phyloP scores from a whole-genome alignment of 2,329 filamentous ascomycete species.

The Chaetomiaceae sp. region DNA sequence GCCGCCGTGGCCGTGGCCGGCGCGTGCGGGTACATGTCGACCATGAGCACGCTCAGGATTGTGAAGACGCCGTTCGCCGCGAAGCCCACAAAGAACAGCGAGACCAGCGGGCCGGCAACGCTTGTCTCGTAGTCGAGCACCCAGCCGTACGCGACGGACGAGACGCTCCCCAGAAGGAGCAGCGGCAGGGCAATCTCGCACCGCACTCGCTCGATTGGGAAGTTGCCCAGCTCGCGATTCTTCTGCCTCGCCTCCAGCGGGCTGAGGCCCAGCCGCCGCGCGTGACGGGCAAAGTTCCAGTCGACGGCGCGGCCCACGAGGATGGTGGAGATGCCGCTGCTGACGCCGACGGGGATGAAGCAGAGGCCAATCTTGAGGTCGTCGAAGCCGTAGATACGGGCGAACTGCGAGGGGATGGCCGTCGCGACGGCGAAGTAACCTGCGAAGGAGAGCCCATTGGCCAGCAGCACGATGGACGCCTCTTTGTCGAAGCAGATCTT shows the following conservation, averaged over 20 bases:
- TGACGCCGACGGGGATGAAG: conserved; percentile 46
- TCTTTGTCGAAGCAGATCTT: conserved; percentile 68
- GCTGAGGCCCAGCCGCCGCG: conserved; percentile 37
- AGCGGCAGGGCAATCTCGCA: conserved; percentile 46
- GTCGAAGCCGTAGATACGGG: conserved; percentile 51
- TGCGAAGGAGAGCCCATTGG: conserved; percentile 41
- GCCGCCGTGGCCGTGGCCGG: conserved; percentile 50
- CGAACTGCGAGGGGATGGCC: conserved; percentile 39
- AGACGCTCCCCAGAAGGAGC: conserved; percentile 42
- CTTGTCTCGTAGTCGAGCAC: conserved; percentile 36
- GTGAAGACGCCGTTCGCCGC: conserved; percentile 51
- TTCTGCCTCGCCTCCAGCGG: conserved; percentile 48
- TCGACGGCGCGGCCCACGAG: conserved; percentile 54
- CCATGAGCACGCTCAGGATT: conserved; percentile 44
- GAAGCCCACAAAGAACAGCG: conserved; percentile 42
- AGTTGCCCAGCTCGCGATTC: conserved; percentile 35
- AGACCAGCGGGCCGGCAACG: conserved; percentile 41
- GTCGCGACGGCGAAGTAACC: conserved; percentile 45
- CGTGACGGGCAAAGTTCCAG: conserved; percentile 60
- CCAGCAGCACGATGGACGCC: conserved; percentile 48
- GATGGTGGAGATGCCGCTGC: conserved; percentile 41
- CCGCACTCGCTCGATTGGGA: conserved; percentile 47
- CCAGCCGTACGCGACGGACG: conserved; percentile 48
- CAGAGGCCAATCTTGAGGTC: conserved; percentile 49
- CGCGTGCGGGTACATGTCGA: conserved; percentile 49